Evolutionary conservation across 257 asterid species (phyloP).

Genomic region (Eustoma russellianum): DNA sequence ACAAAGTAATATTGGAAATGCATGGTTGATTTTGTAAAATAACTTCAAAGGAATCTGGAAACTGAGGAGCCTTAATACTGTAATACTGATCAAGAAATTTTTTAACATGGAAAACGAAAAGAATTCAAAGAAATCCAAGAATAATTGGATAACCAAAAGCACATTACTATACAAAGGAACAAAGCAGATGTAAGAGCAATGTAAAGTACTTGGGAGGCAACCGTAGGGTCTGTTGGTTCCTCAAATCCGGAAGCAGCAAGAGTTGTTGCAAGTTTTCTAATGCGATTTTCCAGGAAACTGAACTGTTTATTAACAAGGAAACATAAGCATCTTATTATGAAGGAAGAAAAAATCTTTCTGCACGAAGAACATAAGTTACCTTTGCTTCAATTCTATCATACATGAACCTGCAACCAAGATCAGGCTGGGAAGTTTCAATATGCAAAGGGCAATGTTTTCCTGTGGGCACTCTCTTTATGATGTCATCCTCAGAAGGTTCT

Average conservation of each 20-base stretch:
- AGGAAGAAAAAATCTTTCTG: conserved; percentile 11
- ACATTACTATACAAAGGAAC: no score
- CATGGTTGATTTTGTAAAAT: conserved; percentile 1
- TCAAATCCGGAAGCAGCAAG: conserved; percentile 60
- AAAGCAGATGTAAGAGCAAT: neutral
- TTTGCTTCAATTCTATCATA: conserved; percentile 86
- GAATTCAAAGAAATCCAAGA: neutral
- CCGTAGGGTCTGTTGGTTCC: conserved; percentile 81
- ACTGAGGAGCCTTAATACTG: neutral
- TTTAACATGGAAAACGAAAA: neutral
- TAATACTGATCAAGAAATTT: neutral
- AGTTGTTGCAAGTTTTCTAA: conserved; percentile 35
- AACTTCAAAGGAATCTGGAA: conserved; percentile 11
- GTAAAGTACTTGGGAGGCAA: conserved; percentile 79
- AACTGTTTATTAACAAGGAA: conserved; percentile 37
- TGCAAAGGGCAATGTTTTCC: conserved; percentile 51
- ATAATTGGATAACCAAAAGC: no score
- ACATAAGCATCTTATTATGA: conserved; percentile 12
- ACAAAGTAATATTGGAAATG: conserved; percentile 15
- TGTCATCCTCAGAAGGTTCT: conserved; percentile 55
- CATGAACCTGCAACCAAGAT: conserved; percentile 93
- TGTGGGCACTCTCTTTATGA: conserved; percentile 73
- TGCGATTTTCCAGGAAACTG: conserved; percentile 69
- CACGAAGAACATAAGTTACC: conserved; percentile 36
- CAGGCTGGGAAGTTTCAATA: conserved; percentile 40